Base-by-base conservation (phyloP, 768 basidiomycete genomes). In the Hortiboletus flavorubellus region DNA sequence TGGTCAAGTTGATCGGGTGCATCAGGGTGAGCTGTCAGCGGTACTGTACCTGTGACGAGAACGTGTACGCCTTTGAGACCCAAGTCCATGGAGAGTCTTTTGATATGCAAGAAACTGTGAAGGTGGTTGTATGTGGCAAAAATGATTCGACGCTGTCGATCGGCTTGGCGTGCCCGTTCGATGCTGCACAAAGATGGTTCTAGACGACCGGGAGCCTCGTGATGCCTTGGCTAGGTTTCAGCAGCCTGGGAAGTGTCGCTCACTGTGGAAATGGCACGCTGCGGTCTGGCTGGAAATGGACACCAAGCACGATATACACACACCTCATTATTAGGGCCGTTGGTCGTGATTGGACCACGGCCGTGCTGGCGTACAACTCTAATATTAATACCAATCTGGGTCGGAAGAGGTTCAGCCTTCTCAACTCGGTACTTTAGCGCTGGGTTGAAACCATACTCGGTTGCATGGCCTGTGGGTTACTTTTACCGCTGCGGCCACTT, bases 51-150 rank as follows among this genome's bases (percentile, higher is more conserved):
- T 55, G 87, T 88, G 30, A 89, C 76, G 16, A 89, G 75, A 38
- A 87, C 85, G 66, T 89, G 87, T 8, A 86, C 80, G 52, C 70
- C 75, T 49, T 79, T 67, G 47, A 89, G 72, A 21, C 76, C 80
- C 5, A 89, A 72, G 65, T 89, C 85, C 79, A 80, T 80, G 21
- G 21, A 18, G 26, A 4, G 26, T 26, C 5, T 26, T 26, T 8
- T 9, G 26, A 38, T 35, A 29, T 16, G 44, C 6, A 21, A 12
- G 38, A 38, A 21, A 29, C 26, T 38, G 39, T 34, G 41, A 31
- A 30, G 26, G 41, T 48, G 42, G 46, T 49, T 14, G 56, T 46
- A n/a, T 16, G 48, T 41, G 46, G 40, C 37, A 15, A 43, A 30
- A 35, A 39, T 15, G 45, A 44, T 26, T 40, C 4, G 12, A 7